Percentiles rank a stretch among this genome's conserved stretches.
phyloP scores from a whole-genome alignment of 2,329 filamentous ascomycete species.

The Penicillium vulpinum region DNA sequence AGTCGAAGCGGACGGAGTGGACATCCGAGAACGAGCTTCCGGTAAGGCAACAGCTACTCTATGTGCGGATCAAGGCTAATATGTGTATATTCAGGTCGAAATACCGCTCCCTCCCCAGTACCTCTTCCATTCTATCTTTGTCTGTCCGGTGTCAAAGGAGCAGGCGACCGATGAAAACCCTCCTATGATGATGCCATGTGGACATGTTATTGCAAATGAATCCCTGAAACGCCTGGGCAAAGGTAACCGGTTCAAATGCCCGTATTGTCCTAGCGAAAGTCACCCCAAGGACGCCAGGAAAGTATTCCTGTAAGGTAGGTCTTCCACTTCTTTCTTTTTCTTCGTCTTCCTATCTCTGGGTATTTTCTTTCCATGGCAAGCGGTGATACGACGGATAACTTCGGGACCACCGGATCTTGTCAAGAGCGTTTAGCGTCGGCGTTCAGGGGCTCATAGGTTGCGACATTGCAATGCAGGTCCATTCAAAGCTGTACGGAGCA shows the following conservation, averaged over 20 bases:
- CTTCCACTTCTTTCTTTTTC: background rate
- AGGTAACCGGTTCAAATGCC: conserved; percentile 83
- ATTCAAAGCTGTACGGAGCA: conserved; percentile 1
- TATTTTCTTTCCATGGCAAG: background rate
- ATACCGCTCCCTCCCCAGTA: conserved; percentile 65
- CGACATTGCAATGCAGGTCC: conserved; percentile 3
- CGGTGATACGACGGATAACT: background rate
- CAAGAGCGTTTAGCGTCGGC: conserved; percentile 7
- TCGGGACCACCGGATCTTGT: background rate
- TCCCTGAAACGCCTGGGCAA: conserved; percentile 78
- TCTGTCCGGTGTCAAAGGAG: conserved; percentile 95
- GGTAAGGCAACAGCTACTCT: conserved; percentile 55
- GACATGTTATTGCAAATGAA: conserved; percentile 88
- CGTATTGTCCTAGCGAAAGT: conserved; percentile 89
- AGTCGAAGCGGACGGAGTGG: conserved; percentile 90
- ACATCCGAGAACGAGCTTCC: conserved; percentile 87
- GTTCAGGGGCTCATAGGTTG: conserved; percentile 2
- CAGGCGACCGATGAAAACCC: conserved; percentile 92
- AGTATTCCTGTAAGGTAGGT: conserved; percentile 60
- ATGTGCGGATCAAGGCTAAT: conserved; percentile 40
- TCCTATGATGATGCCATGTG: conserved; percentile 94
- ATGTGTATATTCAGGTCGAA: conserved; percentile 52
- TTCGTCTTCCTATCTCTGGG: background rate
- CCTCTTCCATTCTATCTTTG: conserved; percentile 92
- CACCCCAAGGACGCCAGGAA: conserved; percentile 72